A percentile compares a stretch with the other conserved stretches of the same genome.
These are phyloP conservation scores for Parastagonospora avenae DNA, from an alignment of 2,329 filamentous ascomycete species.

Conservation along the genomic window DNA sequence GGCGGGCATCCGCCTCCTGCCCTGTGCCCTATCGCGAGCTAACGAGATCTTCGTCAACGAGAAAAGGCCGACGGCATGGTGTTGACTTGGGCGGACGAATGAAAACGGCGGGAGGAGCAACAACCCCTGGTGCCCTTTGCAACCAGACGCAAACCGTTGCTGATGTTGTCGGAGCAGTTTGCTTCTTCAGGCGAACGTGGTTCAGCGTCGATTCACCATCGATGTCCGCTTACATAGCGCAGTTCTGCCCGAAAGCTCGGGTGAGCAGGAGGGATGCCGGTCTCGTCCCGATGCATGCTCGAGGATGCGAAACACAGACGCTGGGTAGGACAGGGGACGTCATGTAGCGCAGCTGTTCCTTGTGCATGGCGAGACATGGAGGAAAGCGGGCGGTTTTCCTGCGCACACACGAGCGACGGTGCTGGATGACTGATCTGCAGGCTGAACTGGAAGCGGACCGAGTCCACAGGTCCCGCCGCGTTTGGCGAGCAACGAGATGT, in stretches of 20 bases:
- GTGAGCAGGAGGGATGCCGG: conserved; percentile 19
- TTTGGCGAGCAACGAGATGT: conserved; percentile 13
- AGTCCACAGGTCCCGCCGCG: conserved; percentile 10
- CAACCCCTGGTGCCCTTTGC: conserved; percentile 1
- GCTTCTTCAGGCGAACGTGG: conserved; percentile 9
- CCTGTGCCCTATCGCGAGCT: conserved; percentile 11
- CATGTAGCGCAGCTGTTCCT: background rate
- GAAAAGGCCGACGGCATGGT: background rate
- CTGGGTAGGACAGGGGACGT: background rate
- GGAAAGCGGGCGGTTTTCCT: background rate
- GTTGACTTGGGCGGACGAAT: conserved; percentile 4
- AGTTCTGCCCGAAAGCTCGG: conserved; percentile 10
- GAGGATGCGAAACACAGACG: conserved; percentile 1
- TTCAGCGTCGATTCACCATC: conserved; percentile 6
- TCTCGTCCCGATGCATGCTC: conserved; percentile 10
- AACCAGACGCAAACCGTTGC: background rate
- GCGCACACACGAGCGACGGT: conserved; percentile 2
- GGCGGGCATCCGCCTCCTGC: conserved; percentile 20
- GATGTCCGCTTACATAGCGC: conserved; percentile 21
- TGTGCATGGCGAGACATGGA: background rate
- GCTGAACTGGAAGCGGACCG: conserved; percentile 16
- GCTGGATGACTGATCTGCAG: conserved; percentile 6
- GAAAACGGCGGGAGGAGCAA: conserved; percentile 1
- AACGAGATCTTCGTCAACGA: conserved; percentile 12
- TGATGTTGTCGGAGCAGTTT: conserved; percentile 9